phyloP scores from a whole-genome alignment of 345 rosid species.

The Pelargonium nanum region DNA sequence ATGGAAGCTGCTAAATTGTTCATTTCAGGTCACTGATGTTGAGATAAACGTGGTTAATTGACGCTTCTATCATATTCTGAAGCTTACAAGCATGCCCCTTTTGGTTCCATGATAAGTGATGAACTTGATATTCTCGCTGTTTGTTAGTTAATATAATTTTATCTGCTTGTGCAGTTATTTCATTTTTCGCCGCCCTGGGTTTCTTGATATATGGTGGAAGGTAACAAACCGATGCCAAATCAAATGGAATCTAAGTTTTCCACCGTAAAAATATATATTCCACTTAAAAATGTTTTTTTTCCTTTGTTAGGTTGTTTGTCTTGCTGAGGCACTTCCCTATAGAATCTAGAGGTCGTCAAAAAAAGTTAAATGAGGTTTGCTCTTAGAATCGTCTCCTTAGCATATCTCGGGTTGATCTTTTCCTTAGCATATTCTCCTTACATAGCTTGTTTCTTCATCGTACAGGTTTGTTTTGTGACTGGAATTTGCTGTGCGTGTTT shows the following conservation, averaged over 20 bases:
- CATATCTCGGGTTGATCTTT: too few species aligned
- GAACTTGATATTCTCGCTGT: too few species aligned
- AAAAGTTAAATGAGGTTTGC: constrained; percentile 77
- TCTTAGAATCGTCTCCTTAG: too few species aligned
- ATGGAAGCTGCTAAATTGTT: constrained; percentile 32
- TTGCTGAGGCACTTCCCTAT: constrained; percentile 77
- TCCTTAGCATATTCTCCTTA: too few species aligned
- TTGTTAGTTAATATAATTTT: background rate
- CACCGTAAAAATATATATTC: background rate
- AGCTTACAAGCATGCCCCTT: too few species aligned
- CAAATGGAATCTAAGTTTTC: background rate
- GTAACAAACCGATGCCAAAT: constrained; percentile 12
- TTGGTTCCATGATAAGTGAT: too few species aligned
- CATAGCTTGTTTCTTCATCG: background rate
- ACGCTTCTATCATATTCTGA: too few species aligned
- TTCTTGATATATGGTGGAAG: constrained; percentile 82
- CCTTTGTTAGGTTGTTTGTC: constrained; percentile 42
- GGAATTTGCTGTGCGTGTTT: constrained; percentile 64
- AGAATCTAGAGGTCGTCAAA: constrained; percentile 75
- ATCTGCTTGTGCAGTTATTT: constrained; percentile 38
- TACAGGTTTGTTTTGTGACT: constrained; percentile 74
- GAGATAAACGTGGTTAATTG: background rate
- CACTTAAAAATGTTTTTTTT: background rate
- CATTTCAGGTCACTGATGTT: constrained; percentile 27
- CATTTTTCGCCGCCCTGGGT: constrained; percentile 56